Conservation (phyloP, 2,329 filamentous ascomycete genomes). For the Triangularia setosa region DNA sequence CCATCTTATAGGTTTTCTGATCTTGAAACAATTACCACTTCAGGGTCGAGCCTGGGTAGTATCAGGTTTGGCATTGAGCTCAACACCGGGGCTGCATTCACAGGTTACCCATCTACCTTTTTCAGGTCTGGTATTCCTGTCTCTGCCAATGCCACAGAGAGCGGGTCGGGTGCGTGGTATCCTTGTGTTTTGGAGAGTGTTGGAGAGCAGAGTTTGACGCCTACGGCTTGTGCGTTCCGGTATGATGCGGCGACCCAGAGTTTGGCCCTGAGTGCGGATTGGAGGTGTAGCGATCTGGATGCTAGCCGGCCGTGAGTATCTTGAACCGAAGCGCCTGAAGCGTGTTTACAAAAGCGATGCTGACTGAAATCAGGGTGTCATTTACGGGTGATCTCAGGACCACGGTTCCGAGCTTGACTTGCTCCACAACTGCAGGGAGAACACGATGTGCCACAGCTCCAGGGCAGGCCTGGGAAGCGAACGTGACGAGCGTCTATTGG, state of each 20-base stretch:
- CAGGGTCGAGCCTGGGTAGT: not conserved
- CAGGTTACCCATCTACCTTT: constrained; percentile 9
- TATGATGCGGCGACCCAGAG: constrained; percentile 18
- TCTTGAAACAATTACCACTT: constrained; percentile 17
- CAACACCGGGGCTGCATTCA: constrained; percentile 7
- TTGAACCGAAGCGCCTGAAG: not conserved
- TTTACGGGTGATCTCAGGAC: constrained; percentile 24
- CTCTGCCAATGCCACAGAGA: not conserved
- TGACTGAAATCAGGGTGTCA: constrained; percentile 12
- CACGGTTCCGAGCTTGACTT: constrained; percentile 11
- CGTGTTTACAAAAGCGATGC: not conserved
- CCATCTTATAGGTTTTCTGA: constrained; percentile 24
- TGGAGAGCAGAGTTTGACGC: constrained; percentile 17
- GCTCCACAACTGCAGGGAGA: constrained; percentile 5
- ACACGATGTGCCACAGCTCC: constrained; percentile 9
- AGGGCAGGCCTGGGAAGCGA: constrained; percentile 11
- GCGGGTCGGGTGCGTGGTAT: constrained; percentile 18
- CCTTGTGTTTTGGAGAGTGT: constrained; percentile 17
- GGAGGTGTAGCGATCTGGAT: constrained; percentile 26
- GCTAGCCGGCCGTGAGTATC: constrained; percentile 21
- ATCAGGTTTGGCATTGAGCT: constrained; percentile 23
- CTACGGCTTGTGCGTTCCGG: constrained; percentile 19
- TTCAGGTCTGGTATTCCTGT: constrained; percentile 14
- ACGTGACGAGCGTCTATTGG: constrained; percentile 3
- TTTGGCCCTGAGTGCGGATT: constrained; percentile 21